phyloP scores from a whole-genome alignment of 169 alveolate species.

The Fabrea salina region DNA sequence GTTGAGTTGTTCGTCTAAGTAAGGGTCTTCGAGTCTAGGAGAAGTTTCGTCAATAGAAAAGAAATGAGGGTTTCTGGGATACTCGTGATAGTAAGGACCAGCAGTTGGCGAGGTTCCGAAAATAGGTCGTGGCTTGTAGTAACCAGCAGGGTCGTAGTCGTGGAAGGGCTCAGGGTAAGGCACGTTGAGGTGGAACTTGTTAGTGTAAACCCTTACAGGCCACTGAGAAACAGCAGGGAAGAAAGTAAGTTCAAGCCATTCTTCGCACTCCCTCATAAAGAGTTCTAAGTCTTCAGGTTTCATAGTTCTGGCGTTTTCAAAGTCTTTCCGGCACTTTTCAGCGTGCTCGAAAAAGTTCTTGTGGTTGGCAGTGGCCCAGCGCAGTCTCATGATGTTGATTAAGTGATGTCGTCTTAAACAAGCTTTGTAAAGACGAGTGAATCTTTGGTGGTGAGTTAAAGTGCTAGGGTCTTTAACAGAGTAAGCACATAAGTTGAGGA shows the following conservation, averaged over 20 bases:
- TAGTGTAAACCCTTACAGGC: slow-evolving; percentile 17
- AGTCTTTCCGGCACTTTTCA: neutral
- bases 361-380: neutral
- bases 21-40: neutral
- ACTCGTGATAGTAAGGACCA: slow-evolving; percentile 22
- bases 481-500: slow-evolving; percentile 31
- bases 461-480: slow-evolving; percentile 32
- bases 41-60: neutral
- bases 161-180: slow-evolving; percentile 30
- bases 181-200: slow-evolving; percentile 13
- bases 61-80: neutral
- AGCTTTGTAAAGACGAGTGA: slow-evolving; percentile 21
- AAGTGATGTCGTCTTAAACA: slow-evolving; percentile 12
- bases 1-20: neutral
- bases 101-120: neutral
- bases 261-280: slow-evolving; percentile 21
- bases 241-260: slow-evolving; percentile 35
- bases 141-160: slow-evolving; percentile 6
- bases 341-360: slow-evolving; percentile 31
- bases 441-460: slow-evolving; percentile 19
- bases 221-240: slow-evolving; percentile 36
- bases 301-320: slow-evolving; percentile 7
- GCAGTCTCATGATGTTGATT: neutral
- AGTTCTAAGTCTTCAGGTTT: neutral
- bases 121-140: slow-evolving; percentile 27